These are phyloP conservation scores for Lophiostoma macrostomum DNA, from an alignment of 495 filamentous ascomycete species.

Conservation along the genomic window DNA sequence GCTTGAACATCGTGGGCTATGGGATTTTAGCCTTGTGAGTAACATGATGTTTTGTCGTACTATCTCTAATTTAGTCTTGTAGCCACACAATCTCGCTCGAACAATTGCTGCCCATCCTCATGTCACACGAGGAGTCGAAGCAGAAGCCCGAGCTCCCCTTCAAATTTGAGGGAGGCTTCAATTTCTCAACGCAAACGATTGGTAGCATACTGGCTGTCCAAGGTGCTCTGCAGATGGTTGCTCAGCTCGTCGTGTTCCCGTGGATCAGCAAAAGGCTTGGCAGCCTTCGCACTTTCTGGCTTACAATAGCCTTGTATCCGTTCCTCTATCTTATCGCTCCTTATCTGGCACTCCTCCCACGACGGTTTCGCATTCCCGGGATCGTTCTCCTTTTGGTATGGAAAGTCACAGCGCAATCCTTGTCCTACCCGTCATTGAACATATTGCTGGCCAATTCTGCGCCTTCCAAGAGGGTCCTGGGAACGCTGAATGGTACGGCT, in stretches of 20 bases:
- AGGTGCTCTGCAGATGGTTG: constrained; percentile 82
- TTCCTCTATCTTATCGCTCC: constrained; percentile 82
- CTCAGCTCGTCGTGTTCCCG: constrained; percentile 80
- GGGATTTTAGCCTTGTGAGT: constrained; percentile 95
- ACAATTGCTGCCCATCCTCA: constrained; percentile 85
- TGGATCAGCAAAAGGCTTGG: constrained; percentile 68
- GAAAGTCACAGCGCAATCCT: constrained; percentile 83
- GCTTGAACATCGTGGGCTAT: constrained; percentile 80
- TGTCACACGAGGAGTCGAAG: constrained; percentile 67
- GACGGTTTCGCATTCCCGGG: constrained; percentile 63
- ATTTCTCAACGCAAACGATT: constrained; percentile 73
- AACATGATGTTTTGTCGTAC: neutral
- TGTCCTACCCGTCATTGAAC: constrained; percentile 81
- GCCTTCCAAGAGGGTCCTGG: constrained; percentile 74
- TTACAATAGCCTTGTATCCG: constrained; percentile 79
- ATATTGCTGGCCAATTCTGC: constrained; percentile 84
- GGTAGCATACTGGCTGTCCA: constrained; percentile 85
- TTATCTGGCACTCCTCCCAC: constrained; percentile 81
- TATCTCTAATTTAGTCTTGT: constrained; percentile 21
- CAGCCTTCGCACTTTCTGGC: constrained; percentile 71
- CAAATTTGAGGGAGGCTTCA: constrained; percentile 85
- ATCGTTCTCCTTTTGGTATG: constrained; percentile 73
- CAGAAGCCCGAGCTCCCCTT: constrained; percentile 65
- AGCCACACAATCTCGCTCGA: constrained; percentile 93
- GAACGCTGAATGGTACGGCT: constrained; percentile 88